These are phyloP conservation scores for Petunia secreta DNA, from an alignment of 257 asterid species.

Conservation along the genomic window DNA sequence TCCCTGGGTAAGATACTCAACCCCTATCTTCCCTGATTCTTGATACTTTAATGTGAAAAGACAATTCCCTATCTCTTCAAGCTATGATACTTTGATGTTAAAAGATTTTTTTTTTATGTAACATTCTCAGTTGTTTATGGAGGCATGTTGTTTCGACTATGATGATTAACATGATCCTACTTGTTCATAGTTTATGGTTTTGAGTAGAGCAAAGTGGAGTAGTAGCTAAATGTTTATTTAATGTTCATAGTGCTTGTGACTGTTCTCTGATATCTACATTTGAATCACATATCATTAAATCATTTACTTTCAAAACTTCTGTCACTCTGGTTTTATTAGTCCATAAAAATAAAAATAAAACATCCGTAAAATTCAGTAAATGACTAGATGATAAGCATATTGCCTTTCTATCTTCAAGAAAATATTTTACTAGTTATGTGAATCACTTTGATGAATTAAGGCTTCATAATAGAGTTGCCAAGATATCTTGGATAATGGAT, in stretches of 20 bases:
- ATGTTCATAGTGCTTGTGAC: background rate
- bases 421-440: background rate
- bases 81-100: no score
- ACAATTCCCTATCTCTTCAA: no score
- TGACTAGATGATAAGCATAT: background rate
- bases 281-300: background rate
- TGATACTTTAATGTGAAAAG: background rate
- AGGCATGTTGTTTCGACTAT: background rate
- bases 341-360: background rate
- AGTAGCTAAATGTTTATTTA: background rate
- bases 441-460: background rate
- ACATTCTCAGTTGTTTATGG: background rate
- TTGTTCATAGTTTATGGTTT: no score
- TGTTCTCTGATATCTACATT: background rate
- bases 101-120: background rate
- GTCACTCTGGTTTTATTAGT: background rate
- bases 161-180: background rate
- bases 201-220: background rate
- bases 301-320: background rate
- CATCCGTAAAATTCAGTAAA: background rate
- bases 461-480: background rate
- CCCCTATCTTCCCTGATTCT: background rate
- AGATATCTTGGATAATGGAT: background rate
- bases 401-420: background rate
- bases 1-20: slow-evolving; percentile 35